Base-by-base conservation (phyloP, 345 rosid species). In the Bruguiera parviflora region DNA sequence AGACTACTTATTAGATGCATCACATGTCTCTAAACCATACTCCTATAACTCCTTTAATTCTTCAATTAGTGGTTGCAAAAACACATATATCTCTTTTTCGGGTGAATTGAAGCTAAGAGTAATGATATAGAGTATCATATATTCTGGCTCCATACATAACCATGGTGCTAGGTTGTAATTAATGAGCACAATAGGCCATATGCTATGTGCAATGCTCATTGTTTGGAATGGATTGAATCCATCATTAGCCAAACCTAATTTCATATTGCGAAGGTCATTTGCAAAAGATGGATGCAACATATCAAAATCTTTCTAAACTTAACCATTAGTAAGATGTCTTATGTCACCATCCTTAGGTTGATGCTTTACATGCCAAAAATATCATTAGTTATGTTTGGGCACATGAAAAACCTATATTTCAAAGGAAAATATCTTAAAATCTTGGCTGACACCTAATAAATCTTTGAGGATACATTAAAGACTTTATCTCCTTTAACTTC, bases 271-370 rank as follows among this genome's bases (percentile, higher is more conserved):
- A 52, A 2, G 24, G 2, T 52, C 24, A 2, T 20, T 19, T 20
- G 0, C 24, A 52, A 52, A 20, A 21, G 19, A 4, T 18, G n/a
- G n/a, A 19, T 51, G 8, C 21, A 18, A 51, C 2, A 18, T 8
- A 20, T 64, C 69, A 64, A 71, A 71, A 1, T 39, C 37, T 33
- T 63, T 71, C 68, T 20, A 71, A 0, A n/a, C 27, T 25, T 28
- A 19, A 4, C 5, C 32, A 64, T 71, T 56, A 3, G 22, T 28
- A 22, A 31, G 63, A 52, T 71, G 64, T 16, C 64, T 56, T 2
- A 62, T 5, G 0, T n/a, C 7, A 1, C 55, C 62, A 71, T 71
- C 56, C 18, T 63, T 52, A 5, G 16, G 35, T 1, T 19, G 15
- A 18, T n/a, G 6, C 1, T 51, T 51, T 16, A 5, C 25, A 58